Evolutionary conservation across 805 yeast genomes (phyloP), one percentile per base, ranked within the genome.

Genomic region (Ogataea chonburiensis): DNA sequence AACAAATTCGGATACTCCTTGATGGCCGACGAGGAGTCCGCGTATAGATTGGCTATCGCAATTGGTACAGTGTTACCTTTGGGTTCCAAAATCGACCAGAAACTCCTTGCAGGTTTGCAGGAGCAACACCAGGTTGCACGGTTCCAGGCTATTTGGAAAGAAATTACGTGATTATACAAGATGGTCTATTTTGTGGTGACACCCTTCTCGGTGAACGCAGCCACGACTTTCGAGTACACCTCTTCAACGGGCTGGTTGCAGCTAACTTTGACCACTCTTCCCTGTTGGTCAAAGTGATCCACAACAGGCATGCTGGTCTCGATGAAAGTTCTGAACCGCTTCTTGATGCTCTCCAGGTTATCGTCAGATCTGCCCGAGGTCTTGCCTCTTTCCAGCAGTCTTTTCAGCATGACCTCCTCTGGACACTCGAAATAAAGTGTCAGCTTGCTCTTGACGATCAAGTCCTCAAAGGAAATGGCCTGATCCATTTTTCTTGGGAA

Each of bases 401-500:
- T 79, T 47, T 75, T 65, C 48, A 88, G 70, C 97, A 91, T 89
- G 37, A 86, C 84, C 25, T 65, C 56, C 60, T 84, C 93, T 1
- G 91, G 86, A 60, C 94, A 85, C 47, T 84, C 88, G 54, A 85
- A 85, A 63, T 81, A 85, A 26, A 85, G 66, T 2, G 85, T 78
- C 62, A 82, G 75, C 17, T 77, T 68, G 45, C 86, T 81, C 60
- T 71, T 81, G 53, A 79, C 93, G 51, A 79, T 60, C 56, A 77
- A 68, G 24, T 83, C 77, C 65, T 91, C 98, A 59, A 91, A 91
- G n/a, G 91, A 84, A 25, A 83, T 42, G 0, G 98, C 98, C 68
- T 91, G 98, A 64, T 93, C 98, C 97, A 93, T 91, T 60, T 89
- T 87, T 60, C 98, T 77, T 31, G 98, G 98, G 74, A 93, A 91